A percentile compares a stretch with the other conserved stretches of the same genome.
Conservation (phyloP, 2,329 filamentous ascomycete species). For the Westerdykella aurantiaca region DNA sequence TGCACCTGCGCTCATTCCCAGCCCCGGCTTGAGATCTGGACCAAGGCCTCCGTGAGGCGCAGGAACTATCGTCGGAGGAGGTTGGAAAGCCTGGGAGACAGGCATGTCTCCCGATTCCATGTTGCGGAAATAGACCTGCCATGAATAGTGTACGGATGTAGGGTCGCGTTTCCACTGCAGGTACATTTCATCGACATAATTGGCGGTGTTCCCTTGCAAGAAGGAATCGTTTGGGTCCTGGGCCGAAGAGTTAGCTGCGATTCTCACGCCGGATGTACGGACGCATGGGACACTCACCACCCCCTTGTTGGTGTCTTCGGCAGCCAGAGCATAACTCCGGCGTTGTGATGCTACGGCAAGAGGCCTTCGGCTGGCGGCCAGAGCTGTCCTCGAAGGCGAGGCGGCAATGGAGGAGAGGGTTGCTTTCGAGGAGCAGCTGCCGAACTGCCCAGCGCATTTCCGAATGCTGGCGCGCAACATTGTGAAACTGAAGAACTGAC, state of each 20-base stretch:
- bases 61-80: slow-evolving; percentile 86
- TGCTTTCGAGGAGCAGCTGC: slow-evolving; percentile 46
- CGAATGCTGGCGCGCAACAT: slow-evolving; percentile 69
- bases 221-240: slow-evolving; percentile 91
- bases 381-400: slow-evolving; percentile 35
- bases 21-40: slow-evolving; percentile 63
- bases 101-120: slow-evolving; percentile 99
- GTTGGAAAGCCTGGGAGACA: slow-evolving; percentile 92
- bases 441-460: slow-evolving; percentile 60
- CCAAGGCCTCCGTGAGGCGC: slow-evolving; percentile 70
- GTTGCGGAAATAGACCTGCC: slow-evolving; percentile 99
- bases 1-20: slow-evolving; percentile 59
- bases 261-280: slow-evolving; percentile 5
- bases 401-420: slow-evolving; percentile 39
- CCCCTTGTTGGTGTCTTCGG: slow-evolving; percentile 54
- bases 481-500: slow-evolving; percentile 28
- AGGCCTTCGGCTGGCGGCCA: slow-evolving; percentile 45
- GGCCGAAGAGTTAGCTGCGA: slow-evolving; percentile 25
- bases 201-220: slow-evolving; percentile 91
- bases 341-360: slow-evolving; percentile 43
- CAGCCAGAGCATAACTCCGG: slow-evolving; percentile 54
- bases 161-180: slow-evolving; percentile 94
- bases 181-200: slow-evolving; percentile 99
- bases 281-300: slow-evolving; percentile 46
- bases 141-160: slow-evolving; percentile 90